Conservation (phyloP, 805 yeast genomes). For the Lipomyces yamanashiensis region DNA sequence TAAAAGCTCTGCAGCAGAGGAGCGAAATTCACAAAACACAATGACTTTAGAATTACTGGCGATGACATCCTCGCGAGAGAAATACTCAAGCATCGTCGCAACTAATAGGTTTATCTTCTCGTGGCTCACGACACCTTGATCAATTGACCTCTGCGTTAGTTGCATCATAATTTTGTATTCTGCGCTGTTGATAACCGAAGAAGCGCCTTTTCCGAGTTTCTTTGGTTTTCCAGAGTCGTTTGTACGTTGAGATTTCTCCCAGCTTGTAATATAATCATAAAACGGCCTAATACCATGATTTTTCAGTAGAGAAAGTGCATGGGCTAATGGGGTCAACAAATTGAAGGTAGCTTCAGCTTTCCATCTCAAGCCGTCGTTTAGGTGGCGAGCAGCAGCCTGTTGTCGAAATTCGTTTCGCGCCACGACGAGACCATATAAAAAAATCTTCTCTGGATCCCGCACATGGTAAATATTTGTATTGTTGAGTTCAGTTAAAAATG, state of each 20-base stretch:
- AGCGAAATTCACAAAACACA: slow-evolving; percentile 85
- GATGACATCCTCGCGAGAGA: slow-evolving; percentile 42
- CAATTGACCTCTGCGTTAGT: slow-evolving; percentile 52
- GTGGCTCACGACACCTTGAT: slow-evolving; percentile 59
- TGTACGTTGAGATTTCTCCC: slow-evolving; percentile 3
- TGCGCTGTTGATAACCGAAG: slow-evolving; percentile 3
- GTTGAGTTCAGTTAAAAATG: slow-evolving; percentile 66
- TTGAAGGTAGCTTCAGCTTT: slow-evolving; percentile 49
- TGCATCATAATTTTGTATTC: slow-evolving; percentile 44
- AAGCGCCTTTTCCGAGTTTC: slow-evolving; percentile 23
- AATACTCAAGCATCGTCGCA: slow-evolving; percentile 26
- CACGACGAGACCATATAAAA: slow-evolving; percentile 72
- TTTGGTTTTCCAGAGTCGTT: slow-evolving; percentile 9
- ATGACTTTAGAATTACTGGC: slow-evolving; percentile 69
- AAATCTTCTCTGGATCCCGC: slow-evolving; percentile 68
- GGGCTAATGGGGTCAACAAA: slow-evolving; percentile 72
- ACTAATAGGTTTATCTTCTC: slow-evolving; percentile 54
- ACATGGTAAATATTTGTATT: slow-evolving; percentile 63
- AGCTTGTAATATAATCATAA: slow-evolving; percentile 59
- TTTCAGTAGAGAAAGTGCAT: slow-evolving; percentile 54
- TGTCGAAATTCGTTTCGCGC: slow-evolving; percentile 50
- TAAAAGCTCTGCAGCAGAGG: slow-evolving; percentile 86
- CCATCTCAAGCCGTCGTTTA: slow-evolving; percentile 9
- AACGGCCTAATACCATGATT: slow-evolving; percentile 85
- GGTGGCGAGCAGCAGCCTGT: background rate